phyloP scores from a whole-genome alignment of 345 rosid species.

The Garcia nutans region DNA sequence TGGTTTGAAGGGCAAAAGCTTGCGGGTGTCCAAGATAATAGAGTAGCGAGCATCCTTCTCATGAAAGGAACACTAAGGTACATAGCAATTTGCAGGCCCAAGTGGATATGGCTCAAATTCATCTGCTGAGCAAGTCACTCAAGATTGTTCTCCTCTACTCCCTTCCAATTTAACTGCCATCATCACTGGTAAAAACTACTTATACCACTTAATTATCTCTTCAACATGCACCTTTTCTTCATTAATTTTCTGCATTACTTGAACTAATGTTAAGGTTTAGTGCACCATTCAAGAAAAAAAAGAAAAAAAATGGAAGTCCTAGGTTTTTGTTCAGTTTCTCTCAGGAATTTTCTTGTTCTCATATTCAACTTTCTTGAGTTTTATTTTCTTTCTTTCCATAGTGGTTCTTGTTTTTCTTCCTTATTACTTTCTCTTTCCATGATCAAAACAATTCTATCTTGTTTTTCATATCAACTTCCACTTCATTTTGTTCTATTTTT shows the following conservation, averaged over 20 bases:
- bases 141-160: constrained; percentile 19
- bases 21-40: constrained; percentile 14
- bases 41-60: not conserved
- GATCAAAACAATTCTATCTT: not conserved
- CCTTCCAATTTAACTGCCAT: constrained; percentile 56
- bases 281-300: no score
- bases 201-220: not conserved
- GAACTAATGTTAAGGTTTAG: no score
- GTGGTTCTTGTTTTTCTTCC: not conserved
- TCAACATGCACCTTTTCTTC: not conserved
- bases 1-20: constrained; percentile 11
- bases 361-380: not conserved
- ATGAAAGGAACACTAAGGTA: constrained; percentile 83
- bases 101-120: constrained; percentile 93
- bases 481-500: not conserved
- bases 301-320: not conserved
- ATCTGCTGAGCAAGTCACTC: constrained; percentile 80
- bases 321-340: not conserved
- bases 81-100: constrained; percentile 93
- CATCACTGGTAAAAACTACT: constrained; percentile 50
- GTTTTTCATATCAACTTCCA: not conserved
- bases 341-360: not conserved
- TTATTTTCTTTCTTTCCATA: not conserved
- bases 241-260: no score
- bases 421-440: not conserved